These are phyloP conservation scores for Hemileccinum impolitum DNA, from an alignment of 768 basidiomycete species.

Conservation along the genomic window DNA sequence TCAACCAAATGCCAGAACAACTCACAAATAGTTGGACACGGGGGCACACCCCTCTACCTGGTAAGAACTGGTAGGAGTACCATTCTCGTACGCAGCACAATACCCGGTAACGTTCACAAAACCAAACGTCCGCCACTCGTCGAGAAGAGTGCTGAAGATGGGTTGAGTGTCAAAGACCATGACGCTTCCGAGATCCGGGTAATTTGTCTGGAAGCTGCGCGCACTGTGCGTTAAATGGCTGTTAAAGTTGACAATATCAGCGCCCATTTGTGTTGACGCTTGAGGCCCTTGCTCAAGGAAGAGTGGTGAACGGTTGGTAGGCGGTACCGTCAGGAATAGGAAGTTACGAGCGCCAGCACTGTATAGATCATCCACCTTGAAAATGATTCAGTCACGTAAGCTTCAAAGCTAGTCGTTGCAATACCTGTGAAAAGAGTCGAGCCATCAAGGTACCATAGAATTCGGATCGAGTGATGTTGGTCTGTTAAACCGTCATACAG, in stretches of 20 bases:
- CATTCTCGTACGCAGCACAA: constrained; percentile 57
- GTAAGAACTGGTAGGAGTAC: constrained; percentile 49
- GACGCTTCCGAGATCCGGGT: constrained; percentile 43
- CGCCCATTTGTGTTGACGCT: constrained; percentile 27
- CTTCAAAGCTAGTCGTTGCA: neutral
- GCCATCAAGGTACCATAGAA: constrained; percentile 26
- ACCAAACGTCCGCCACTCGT: constrained; percentile 49
- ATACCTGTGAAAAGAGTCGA: constrained; percentile 29
- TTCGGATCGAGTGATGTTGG: constrained; percentile 20
- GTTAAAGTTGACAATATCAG: constrained; percentile 50
- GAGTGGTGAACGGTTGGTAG: constrained; percentile 54
- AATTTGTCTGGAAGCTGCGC: constrained; percentile 37
- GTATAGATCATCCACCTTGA: constrained; percentile 21
- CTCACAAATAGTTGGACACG: constrained; percentile 64
- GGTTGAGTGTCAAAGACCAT: constrained; percentile 54
- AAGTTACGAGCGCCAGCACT: constrained; percentile 57
- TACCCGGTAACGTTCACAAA: constrained; percentile 59
- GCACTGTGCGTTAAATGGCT: constrained; percentile 39
- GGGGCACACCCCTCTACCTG: constrained; percentile 58
- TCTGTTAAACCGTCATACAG: constrained; percentile 8
- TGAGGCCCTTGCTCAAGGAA: constrained; percentile 39
- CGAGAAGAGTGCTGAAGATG: constrained; percentile 56
- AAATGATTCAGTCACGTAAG: neutral
- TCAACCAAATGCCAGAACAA: constrained; percentile 3
- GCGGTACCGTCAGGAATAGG: constrained; percentile 61